Percentiles rank a stretch among this genome's conserved stretches.
phyloP scores from a whole-genome alignment of 495 filamentous ascomycete genomes.

The Aspergillus campestris region DNA sequence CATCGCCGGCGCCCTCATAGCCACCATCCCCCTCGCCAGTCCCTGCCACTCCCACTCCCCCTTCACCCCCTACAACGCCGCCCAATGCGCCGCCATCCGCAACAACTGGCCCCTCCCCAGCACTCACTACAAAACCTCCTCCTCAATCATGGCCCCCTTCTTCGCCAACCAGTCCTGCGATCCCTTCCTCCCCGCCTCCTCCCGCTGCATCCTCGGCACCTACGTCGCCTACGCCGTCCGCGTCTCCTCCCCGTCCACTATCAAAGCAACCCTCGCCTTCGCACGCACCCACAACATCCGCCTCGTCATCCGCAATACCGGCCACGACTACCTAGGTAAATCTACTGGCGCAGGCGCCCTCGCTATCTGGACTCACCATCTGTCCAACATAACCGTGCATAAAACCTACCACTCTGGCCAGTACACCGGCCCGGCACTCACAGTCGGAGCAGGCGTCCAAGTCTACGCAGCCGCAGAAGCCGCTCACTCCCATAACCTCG shows the following conservation, averaged over 20 bases:
- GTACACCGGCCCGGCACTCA: slow-evolving; percentile 44
- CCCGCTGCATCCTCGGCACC: slow-evolving; percentile 41
- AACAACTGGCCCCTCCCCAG: slow-evolving; percentile 13
- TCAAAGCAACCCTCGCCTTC: slow-evolving; percentile 29
- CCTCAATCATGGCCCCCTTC: slow-evolving; percentile 36
- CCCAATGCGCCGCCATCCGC: slow-evolving; percentile 13
- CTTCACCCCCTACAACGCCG: slow-evolving; percentile 17
- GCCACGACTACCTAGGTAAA: slow-evolving; percentile 48
- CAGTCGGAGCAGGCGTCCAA: slow-evolving; percentile 46
- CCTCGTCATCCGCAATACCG: slow-evolving; percentile 59
- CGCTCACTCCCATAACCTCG: slow-evolving; percentile 19
- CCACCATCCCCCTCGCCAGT: slow-evolving; percentile 24
- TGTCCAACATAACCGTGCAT: slow-evolving; percentile 34
- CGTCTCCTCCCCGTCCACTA: slow-evolving; percentile 3
- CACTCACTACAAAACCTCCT: slow-evolving; percentile 18
- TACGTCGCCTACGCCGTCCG: slow-evolving; percentile 43
- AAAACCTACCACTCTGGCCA: slow-evolving; percentile 21
- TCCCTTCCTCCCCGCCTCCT: slow-evolving; percentile 30
- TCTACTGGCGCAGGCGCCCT: slow-evolving; percentile 49
- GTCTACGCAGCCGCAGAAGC: slow-evolving; percentile 35
- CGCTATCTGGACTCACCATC: slow-evolving; percentile 47
- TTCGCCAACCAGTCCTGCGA: slow-evolving; percentile 43
- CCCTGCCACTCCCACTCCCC: slow-evolving; percentile 23
- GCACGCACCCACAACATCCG: slow-evolving; percentile 49
- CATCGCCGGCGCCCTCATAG: slow-evolving; percentile 19